Evolutionary conservation across 2,329 filamentous ascomycete genomes (phyloP), one percentile per base, ranked within the genome.

Genomic region (Claviceps pazoutovae): DNA sequence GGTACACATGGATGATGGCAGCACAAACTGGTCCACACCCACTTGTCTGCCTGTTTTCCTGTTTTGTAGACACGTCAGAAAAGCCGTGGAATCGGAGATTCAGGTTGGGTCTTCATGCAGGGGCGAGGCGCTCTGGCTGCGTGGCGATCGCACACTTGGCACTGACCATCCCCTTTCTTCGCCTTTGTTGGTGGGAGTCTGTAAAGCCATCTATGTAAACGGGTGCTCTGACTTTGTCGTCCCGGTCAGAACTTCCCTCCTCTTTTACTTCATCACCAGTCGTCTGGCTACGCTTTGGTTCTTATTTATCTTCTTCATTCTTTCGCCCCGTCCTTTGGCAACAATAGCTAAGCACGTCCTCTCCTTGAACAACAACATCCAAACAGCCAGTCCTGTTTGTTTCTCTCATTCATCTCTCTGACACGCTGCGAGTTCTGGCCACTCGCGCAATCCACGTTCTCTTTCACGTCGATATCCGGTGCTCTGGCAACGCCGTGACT

Each of bases 341-440:
- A 11, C 5, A 57, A 55, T 58, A 62, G 66, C 64, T 66, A 62
- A 62, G 61, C 64, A 66, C 60, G 58, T 67, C 59, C 64, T 62
- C 56, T 66, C 64, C 53, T 66, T 66, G 47, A 46, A 46, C 59
- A 57, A 51, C 17, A 38, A 9, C 26, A 56, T 53, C 44, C 58
- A 57, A 56, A 59, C 60, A 55, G 54, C 57, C 43, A 56, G 56
- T 55, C 55, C 57, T 62, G 58, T 61, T 62, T 62, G 56, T 58
- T 63, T 57, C 61, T 57, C 60, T 57, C 63, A 53, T 60, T 66
- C 59, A 52, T 60, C 66, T 59, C 2, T 51, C 62, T 62, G 53
- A 51, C 46, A 51, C 51, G 50, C 55, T 53, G 55, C 51, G 54
- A 56, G 56, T 56, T 56, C 56, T 54, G 58, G 56, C 59, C 53